Evolutionary conservation across 768 basidiomycete species (phyloP), one percentile per base, ranked within the genome.

Genomic region (Pleurotus pulmonarius): DNA sequence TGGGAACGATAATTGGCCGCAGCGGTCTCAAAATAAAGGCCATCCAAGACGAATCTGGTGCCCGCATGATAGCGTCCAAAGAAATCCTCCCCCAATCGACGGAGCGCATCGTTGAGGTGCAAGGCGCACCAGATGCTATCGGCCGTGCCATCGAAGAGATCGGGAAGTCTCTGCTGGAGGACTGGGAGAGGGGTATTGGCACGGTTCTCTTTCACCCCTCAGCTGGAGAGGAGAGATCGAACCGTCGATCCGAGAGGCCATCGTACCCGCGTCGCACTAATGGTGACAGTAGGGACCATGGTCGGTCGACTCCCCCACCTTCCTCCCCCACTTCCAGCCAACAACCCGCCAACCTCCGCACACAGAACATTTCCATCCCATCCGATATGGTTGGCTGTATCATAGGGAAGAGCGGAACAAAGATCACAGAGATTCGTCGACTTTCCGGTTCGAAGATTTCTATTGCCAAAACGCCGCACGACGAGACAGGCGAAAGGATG

Each of bases 1-100:
- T 99, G 97, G 97, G 97, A 53, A 94, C 93, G 59, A 90, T 99
- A 76, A 98, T 98, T 65, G 97, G 97, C 64, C 89, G 95, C 61
- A 89, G 77, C 54, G 97, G 97, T 64, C 85, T 92, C 70, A 98
- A 97, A 84, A 98, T 99, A 73, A 98, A 98, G 77, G 91, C 94
- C 67, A 98, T 99, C 69, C 97, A 99, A 70, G 96, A 98, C 71
- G 76, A 82, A 46, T 96, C 96, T 39, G 94, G 94, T 49, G 94
- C 94, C 16, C 90, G 97, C 56, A 99, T 99, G 95, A 90, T 98
- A 56, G 97, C 97, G 44, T 92, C 92, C 59, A 98, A 98, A 73
- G 97, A 98, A 67, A 98, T 98, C 90, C 83, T 99, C 45, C 95
- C 97, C 29, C 97, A 98, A 73, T 98, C 96, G 29, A 99, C 97